These are phyloP conservation scores for Metschnikowia lachancei DNA, from an alignment of 805 yeast species.

Conservation along the genomic window DNA sequence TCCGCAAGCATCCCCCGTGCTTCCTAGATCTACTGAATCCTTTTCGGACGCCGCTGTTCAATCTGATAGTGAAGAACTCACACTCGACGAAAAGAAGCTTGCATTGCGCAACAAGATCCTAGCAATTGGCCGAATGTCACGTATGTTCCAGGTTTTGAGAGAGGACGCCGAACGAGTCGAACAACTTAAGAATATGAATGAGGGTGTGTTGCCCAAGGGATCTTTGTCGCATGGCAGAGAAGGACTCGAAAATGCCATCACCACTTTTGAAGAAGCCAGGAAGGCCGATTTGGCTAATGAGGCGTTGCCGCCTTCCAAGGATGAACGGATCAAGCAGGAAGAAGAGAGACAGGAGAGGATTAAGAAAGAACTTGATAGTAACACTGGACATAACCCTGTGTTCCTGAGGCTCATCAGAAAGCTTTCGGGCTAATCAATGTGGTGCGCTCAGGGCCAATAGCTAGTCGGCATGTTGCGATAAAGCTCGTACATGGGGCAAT, in stretches of 20 bases:
- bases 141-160: conserved; percentile 85
- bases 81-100: conserved; percentile 37
- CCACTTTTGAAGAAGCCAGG: conserved; percentile 79
- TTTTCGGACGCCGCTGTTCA: conserved; percentile 8
- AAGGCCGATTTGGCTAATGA: conserved; percentile 79
- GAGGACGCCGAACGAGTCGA: conserved; percentile 86
- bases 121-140: conserved; percentile 93
- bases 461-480: background rate
- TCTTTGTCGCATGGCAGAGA: conserved; percentile 79
- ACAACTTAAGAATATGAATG: conserved; percentile 66
- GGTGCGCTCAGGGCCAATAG: background rate
- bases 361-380: conserved; percentile 32
- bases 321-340: conserved; percentile 49
- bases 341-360: conserved; percentile 47
- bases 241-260: conserved; percentile 66
- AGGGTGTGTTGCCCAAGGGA: conserved; percentile 84
- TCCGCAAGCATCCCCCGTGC: conserved; percentile 26
- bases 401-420: conserved; percentile 39
- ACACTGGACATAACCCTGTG: conserved; percentile 33
- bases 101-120: conserved; percentile 81
- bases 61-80: conserved; percentile 19
- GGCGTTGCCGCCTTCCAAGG: conserved; percentile 78
- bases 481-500: no score
- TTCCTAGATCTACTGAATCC: conserved; percentile 7
- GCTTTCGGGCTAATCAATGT: conserved; percentile 23